These are phyloP conservation scores for Rhynchosporium agropyri DNA, from an alignment of 2,329 filamentous ascomycete species.

Conservation along the genomic window DNA sequence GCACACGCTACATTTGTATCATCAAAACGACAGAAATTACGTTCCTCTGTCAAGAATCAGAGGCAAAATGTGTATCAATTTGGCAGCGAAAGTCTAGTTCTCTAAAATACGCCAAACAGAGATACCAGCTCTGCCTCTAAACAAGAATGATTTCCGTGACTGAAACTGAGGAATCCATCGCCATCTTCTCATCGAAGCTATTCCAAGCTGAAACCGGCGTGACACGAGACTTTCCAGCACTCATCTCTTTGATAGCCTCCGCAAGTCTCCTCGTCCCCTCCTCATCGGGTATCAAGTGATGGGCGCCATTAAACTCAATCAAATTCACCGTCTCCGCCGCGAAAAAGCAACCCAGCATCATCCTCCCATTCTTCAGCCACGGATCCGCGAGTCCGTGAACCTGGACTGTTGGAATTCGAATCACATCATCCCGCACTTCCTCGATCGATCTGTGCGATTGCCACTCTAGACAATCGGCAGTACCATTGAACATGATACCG, in stretches of 20 bases:
- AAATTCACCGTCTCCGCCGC: neutral
- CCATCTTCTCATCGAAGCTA: no score
- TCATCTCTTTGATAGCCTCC: constrained; percentile 1
- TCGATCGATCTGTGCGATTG: neutral
- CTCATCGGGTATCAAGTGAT: constrained; percentile 10
- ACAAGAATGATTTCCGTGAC: no score
- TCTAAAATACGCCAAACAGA: no score
- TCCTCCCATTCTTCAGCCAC: neutral
- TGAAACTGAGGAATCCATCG: no score
- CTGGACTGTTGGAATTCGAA: constrained; percentile 9
- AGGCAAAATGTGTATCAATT: no score
- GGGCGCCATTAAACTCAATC: constrained; percentile 8
- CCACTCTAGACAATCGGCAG: constrained; percentile 3
- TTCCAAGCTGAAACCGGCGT: no score
- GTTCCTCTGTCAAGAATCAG: no score
- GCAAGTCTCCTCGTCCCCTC: constrained; percentile 8
- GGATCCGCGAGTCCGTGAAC: constrained; percentile 8
- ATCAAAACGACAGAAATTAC: no score
- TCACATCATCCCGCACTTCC: neutral
- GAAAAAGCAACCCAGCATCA: constrained; percentile 1
- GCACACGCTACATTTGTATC: no score
- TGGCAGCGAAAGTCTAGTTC: no score
- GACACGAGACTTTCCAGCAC: neutral
- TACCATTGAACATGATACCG: neutral
- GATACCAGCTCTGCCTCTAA: no score